Conservation (phyloP, 192 early-diverging fungal species). For the Podila clonocystis region DNA sequence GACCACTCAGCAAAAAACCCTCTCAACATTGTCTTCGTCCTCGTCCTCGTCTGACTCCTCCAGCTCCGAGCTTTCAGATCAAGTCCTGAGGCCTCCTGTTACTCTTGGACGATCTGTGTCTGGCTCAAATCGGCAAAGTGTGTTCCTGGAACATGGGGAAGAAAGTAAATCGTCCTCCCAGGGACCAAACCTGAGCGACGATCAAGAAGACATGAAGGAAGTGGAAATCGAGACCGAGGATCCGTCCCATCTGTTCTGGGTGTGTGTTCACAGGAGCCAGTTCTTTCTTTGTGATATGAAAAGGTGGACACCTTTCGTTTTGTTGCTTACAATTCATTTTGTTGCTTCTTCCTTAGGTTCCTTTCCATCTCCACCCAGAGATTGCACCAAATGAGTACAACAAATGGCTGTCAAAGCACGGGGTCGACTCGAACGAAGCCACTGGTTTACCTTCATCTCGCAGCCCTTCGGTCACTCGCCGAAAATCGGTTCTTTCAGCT, state of each 20-base stretch:
- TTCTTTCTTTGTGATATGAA: neutral
- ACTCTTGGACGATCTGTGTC: conserved; percentile 16
- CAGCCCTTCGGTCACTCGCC: conserved; percentile 29
- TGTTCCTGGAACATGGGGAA: conserved; percentile 20
- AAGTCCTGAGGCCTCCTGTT: neutral
- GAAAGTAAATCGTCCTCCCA: conserved; percentile 22
- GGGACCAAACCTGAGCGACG: conserved; percentile 20
- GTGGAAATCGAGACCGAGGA: conserved; percentile 52
- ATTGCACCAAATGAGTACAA: conserved; percentile 59
- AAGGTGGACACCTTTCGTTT: neutral
- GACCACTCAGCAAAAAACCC: conserved; percentile 9
- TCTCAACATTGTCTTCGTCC: conserved; percentile 1
- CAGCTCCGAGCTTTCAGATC: neutral
- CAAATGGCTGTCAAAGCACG: conserved; percentile 53
- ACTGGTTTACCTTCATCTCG: conserved; percentile 35
- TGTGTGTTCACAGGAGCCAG: conserved; percentile 1
- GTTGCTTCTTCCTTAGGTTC: conserved; percentile 18
- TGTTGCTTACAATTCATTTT: neutral
- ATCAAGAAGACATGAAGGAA: conserved; percentile 50
- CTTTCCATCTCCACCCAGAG: conserved; percentile 57
- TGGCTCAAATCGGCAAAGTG: conserved; percentile 25
- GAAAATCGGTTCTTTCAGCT: conserved; percentile 51
- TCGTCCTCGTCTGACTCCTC: conserved; percentile 15
- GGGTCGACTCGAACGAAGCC: conserved; percentile 16
- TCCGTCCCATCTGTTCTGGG: conserved; percentile 58